These are phyloP conservation scores for Trichosporon coremiiforme DNA, from an alignment of 1,284 basidiomycete genomes.

Conservation along the genomic window DNA sequence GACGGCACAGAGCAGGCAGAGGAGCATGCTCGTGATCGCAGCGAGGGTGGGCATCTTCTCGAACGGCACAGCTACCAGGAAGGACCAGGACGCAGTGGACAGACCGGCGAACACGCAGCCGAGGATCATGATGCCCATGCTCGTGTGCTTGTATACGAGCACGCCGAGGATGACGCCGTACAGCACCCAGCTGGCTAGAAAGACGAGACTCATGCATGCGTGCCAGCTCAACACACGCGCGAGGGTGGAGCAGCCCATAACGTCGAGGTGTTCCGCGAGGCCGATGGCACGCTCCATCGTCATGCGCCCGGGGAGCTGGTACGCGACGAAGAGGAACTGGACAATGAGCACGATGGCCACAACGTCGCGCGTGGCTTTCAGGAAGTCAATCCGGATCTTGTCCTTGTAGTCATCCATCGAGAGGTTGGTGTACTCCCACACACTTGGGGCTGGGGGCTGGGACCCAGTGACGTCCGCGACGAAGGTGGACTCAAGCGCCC, in stretches of 20 bases:
- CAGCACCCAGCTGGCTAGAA: constrained; percentile 68
- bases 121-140: constrained; percentile 64
- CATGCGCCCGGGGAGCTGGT: constrained; percentile 72
- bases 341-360: constrained; percentile 69
- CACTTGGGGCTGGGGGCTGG: constrained; percentile 61
- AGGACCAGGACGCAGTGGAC: constrained; percentile 41
- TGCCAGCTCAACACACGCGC: constrained; percentile 71
- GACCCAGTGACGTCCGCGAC: constrained; percentile 67
- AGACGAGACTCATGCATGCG: constrained; percentile 62
- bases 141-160: constrained; percentile 67
- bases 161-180: constrained; percentile 67
- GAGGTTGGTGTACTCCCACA: constrained; percentile 71
- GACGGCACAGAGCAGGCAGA: constrained; percentile 58
- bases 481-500: constrained; percentile 74
- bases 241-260: constrained; percentile 70
- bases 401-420: constrained; percentile 67
- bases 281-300: constrained; percentile 65
- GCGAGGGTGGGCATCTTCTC: constrained; percentile 37
- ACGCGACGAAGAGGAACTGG: constrained; percentile 68
- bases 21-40: constrained; percentile 29
- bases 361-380: constrained; percentile 64
- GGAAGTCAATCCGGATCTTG: constrained; percentile 62
- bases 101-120: constrained; percentile 68
- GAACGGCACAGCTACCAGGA: constrained; percentile 41
- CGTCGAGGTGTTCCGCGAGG: constrained; percentile 69